Evolutionary conservation across 805 yeast genomes (phyloP).

Genomic region (Kurtzmaniella fragi): DNA sequence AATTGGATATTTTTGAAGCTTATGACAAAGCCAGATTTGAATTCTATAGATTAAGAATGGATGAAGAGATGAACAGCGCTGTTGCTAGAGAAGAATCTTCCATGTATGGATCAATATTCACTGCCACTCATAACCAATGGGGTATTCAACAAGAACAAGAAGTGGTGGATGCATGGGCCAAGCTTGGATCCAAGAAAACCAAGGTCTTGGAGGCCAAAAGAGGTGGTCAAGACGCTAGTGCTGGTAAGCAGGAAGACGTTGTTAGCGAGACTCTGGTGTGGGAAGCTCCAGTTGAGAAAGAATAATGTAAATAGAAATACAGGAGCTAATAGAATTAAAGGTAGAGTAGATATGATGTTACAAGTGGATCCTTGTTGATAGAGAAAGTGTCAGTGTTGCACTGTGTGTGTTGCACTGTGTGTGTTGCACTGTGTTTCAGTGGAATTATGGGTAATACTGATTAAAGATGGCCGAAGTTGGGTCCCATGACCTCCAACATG

Average conservation of each 20-base stretch:
- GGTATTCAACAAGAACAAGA: conserved; percentile 71
- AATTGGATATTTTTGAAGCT: conserved; percentile 49
- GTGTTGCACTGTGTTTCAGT: too few relatives aligned
- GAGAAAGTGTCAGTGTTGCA: too few relatives aligned
- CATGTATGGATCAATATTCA: conserved; percentile 79
- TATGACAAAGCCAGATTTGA: conserved; percentile 86
- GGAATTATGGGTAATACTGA: too few relatives aligned
- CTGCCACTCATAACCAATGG: conserved; percentile 54
- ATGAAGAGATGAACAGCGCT: conserved; percentile 70
- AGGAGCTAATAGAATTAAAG: neutral
- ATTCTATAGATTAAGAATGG: conserved; percentile 80
- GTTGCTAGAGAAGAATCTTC: conserved; percentile 76
- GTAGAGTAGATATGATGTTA: too few relatives aligned
- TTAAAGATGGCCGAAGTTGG: too few relatives aligned
- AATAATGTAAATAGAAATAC: conserved; percentile 1
- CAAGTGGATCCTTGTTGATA: too few relatives aligned
- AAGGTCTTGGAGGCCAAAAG: conserved; percentile 47
- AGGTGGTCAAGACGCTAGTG: conserved; percentile 16
- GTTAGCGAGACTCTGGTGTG: conserved; percentile 6
- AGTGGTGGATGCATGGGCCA: conserved; percentile 68
- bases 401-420: too few relatives aligned
- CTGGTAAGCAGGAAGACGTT: conserved; percentile 16
- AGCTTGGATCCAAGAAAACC: conserved; percentile 62
- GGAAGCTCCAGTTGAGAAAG: conserved; percentile 3
- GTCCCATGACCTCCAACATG: too few relatives aligned